Conservation (phyloP, 225 moss, liverwort and hornwort species). For the Straminergon stramineum region DNA sequence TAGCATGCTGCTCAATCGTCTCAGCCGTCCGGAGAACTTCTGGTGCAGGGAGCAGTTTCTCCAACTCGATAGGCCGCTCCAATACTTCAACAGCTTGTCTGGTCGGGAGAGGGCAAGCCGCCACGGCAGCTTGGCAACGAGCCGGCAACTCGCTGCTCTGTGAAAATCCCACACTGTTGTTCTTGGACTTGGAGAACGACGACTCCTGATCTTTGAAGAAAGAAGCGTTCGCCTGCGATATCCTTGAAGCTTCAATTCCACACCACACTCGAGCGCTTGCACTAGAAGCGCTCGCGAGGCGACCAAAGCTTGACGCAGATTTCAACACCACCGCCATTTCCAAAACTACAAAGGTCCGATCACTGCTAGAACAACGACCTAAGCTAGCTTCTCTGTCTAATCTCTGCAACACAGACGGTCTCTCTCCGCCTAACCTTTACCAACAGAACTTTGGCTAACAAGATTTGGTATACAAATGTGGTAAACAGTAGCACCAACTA, state of each 20-base stretch:
- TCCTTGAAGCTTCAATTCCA: neutral
- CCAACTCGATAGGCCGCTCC: neutral
- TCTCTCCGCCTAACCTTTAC: neutral
- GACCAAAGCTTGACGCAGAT: neutral
- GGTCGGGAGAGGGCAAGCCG: neutral
- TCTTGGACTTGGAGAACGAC: neutral
- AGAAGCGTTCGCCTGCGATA: neutral
- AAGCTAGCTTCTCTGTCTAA: neutral
- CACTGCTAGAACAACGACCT: neutral
- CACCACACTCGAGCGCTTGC: neutral
- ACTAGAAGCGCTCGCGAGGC: neutral
- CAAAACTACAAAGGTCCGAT: neutral
- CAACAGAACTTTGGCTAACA: neutral
- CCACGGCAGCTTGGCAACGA: neutral
- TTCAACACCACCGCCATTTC: neutral
- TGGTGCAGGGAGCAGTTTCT: neutral
- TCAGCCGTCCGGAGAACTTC: neutral
- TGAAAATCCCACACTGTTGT: neutral
- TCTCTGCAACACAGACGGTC: too few relatives aligned
- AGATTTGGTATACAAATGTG: neutral
- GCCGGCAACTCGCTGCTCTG: neutral
- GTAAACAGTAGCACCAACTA: neutral
- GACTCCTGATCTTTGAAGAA: slow-evolving; percentile 1
- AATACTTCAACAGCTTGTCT: neutral
- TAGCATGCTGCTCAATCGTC: neutral